Base-by-base conservation (phyloP, 2,329 filamentous ascomycete genomes). In the Dothistroma pini region DNA sequence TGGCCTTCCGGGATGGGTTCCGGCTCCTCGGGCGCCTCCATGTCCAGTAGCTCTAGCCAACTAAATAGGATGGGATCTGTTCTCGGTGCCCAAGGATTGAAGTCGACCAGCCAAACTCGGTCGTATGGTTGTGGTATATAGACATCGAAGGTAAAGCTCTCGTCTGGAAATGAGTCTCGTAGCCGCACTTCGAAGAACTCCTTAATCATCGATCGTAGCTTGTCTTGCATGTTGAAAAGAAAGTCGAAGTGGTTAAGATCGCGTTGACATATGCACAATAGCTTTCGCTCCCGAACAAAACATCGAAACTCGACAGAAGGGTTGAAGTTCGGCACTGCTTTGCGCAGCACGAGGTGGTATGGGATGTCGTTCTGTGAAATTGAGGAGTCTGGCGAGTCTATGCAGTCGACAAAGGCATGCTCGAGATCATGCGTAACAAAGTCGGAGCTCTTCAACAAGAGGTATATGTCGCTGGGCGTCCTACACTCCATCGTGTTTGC, bases 361-460 rank as follows among this genome's bases (percentile, higher is more conserved):
- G 84, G 83, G 66, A 95, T 89, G 2, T 77, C 69, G 12, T 63
- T 61, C 14, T 61, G 57, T 2, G 56, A 71, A 3, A 75, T 57
- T 16, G 59, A 56, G 22, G 62, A 59, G 1, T 68, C 64, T 0
- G 76, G 69, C 16, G 70, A 73, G 32, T 80, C 76, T 0, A 78
- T 72, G 65, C 83, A 89, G 68, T 88, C 92, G 66, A 96, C 91
- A 67, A 97, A 97, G 1, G 92, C 91, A 73, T 97, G 91, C 71
- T 96, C 90, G 7, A 99, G 81, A 73, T 99, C 95, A 75, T 97
- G 93, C 4, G 90, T 96, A 62, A 97, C 83, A 71, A 99, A 97
- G 70, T 93, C 93, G 29, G 92, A 96, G 71, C 89, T 93, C 78
- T 99, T 99, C 14, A 99, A 83, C 0, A 99, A 83, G 16, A 97